Percentiles rank a stretch among this genome's conserved stretches.
Conservation (phyloP, 1,139 yeast species). For the Lodderomyces beijingensis region DNA sequence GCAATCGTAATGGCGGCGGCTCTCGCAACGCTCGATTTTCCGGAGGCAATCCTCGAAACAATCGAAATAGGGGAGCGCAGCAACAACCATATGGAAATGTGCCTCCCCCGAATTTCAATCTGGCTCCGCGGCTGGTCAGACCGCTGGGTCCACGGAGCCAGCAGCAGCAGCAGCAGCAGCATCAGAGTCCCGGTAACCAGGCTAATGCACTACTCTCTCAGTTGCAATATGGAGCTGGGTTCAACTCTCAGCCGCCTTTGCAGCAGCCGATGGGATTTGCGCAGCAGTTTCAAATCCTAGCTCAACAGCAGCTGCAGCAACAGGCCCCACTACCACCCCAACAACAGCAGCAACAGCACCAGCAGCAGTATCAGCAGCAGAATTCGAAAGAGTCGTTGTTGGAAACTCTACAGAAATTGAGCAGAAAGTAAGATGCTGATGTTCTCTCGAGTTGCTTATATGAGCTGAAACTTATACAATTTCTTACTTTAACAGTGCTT, state of each 20-base stretch:
- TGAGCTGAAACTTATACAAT: too few species aligned
- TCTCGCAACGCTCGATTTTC: too few species aligned
- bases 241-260: conserved; percentile 8
- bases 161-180: neutral
- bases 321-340: conserved; percentile 11
- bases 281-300: too few species aligned
- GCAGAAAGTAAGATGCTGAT: conserved; percentile 22
- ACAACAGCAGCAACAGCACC: conserved; percentile 13
- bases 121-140: too few species aligned
- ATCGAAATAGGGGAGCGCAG: conserved; percentile 2
- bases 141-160: conserved; percentile 8
- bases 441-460: too few species aligned
- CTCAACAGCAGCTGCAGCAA: too few species aligned
- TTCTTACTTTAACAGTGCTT: conserved; percentile 1
- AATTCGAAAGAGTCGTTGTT: conserved; percentile 22
- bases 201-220: conserved; percentile 28
- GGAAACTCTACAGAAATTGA: conserved; percentile 38
- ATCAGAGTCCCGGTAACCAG: conserved; percentile 19
- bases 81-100: conserved; percentile 9
- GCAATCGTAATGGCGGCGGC: conserved; percentile 4
- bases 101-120: too few species aligned
- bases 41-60: conserved; percentile 2
- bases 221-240: conserved; percentile 15
- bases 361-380: conserved; percentile 11
- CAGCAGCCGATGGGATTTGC: too few species aligned